Conservation (phyloP, 257 asterid genomes). For the Fraxinus excelsior region DNA sequence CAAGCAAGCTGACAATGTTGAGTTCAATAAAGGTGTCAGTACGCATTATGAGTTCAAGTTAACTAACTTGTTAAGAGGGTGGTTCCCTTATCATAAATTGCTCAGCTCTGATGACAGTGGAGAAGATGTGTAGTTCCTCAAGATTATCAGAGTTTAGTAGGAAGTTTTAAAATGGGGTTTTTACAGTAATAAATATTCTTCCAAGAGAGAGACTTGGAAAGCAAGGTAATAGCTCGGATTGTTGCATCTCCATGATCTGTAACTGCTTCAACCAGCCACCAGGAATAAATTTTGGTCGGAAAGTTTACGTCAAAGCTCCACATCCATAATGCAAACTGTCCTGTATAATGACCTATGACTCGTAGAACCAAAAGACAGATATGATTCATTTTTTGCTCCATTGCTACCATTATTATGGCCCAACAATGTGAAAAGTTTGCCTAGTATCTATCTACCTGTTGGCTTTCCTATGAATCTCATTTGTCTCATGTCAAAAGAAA, state of each 20-base stretch:
- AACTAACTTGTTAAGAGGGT: constrained; percentile 45
- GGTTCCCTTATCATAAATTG: constrained; percentile 58
- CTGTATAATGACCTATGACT: not conserved
- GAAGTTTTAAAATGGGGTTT: constrained; percentile 40
- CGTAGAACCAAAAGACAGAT: constrained; percentile 18
- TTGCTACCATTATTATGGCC: not conserved
- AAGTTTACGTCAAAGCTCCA: constrained; percentile 16
- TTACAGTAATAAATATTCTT: constrained; percentile 30
- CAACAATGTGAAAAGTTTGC: constrained; percentile 23
- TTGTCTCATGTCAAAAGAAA: not conserved
- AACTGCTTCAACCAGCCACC: not conserved
- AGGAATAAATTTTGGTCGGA: not conserved
- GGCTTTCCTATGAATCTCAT: not conserved
- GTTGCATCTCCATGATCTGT: constrained; percentile 3
- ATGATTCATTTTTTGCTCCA: constrained; percentile 26
- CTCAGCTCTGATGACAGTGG: constrained; percentile 27
- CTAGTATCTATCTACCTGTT: not conserved
- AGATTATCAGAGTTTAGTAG: constrained; percentile 32
- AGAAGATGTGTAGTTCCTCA: constrained; percentile 34
- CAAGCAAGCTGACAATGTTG: constrained; percentile 27
- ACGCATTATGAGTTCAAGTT: constrained; percentile 39
- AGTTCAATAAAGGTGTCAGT: constrained; percentile 23
- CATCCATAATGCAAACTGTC: constrained; percentile 16
- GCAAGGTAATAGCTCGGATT: constrained; percentile 20
- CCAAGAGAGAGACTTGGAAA: constrained; percentile 35